phyloP scores from a whole-genome alignment of 345 rosid species.

The Acer negundo region DNA sequence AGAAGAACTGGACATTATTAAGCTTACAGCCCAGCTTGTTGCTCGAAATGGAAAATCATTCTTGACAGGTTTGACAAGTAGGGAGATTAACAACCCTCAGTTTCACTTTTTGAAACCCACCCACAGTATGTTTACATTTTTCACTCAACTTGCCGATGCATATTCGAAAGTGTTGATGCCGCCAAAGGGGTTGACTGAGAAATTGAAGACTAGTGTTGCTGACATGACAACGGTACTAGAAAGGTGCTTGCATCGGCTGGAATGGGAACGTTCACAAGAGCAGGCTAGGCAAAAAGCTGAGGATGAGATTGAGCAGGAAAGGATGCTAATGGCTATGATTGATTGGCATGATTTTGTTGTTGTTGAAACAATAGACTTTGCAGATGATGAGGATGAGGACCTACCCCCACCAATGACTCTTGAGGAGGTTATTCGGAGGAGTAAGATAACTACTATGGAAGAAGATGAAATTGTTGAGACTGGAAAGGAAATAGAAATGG shows the following conservation, averaged over 20 bases:
- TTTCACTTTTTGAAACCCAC: constrained; percentile 65
- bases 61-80: constrained; percentile 56
- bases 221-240: constrained; percentile 68
- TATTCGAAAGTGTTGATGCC: constrained; percentile 67
- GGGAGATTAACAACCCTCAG: constrained; percentile 62
- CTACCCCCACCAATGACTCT: constrained; percentile 70
- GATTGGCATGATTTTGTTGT: constrained; percentile 76
- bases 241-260: constrained; percentile 57
- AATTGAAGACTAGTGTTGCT: constrained; percentile 40
- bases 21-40: constrained; percentile 69
- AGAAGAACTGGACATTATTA: constrained; percentile 65
- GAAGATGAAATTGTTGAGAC: constrained; percentile 58
- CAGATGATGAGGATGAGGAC: constrained; percentile 70
- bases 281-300: constrained; percentile 72
- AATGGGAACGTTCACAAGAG: constrained; percentile 71
- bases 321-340: constrained; percentile 69
- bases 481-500: constrained; percentile 69
- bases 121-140: constrained; percentile 66
- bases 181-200: constrained; percentile 55
- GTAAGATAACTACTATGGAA: constrained; percentile 47
- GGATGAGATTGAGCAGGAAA: constrained; percentile 68
- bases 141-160: constrained; percentile 64
- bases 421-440: constrained; percentile 64
- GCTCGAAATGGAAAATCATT: constrained; percentile 65
- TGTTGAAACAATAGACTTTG: constrained; percentile 64